Evolutionary conservation across 352 stramenopile species (phyloP).

Genomic region (Phytophthora hybrid): DNA sequence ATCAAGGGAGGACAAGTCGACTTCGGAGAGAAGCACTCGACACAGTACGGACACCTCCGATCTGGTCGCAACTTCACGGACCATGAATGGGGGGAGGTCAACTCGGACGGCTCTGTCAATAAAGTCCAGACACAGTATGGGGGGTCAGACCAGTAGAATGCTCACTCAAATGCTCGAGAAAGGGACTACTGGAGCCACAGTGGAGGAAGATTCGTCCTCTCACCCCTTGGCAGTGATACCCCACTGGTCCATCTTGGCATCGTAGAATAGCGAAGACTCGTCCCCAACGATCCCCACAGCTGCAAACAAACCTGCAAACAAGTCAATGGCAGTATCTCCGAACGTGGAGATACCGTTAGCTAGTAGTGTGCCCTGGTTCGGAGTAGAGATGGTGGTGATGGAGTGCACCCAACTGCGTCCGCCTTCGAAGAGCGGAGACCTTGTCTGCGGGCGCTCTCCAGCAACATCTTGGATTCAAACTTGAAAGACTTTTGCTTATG

Average conservation of each 20-base stretch:
- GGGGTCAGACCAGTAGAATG: slow-evolving; percentile 71
- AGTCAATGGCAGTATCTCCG: slow-evolving; percentile 27
- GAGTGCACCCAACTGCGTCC: slow-evolving; percentile 62
- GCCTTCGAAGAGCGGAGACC: slow-evolving; percentile 44
- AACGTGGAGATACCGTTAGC: slow-evolving; percentile 41
- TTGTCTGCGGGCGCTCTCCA: slow-evolving; percentile 29
- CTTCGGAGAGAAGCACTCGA: slow-evolving; percentile 51
- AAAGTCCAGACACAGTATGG: slow-evolving; percentile 78
- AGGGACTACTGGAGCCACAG: slow-evolving; percentile 37
- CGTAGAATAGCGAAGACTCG: slow-evolving; percentile 25
- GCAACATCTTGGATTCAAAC: slow-evolving; percentile 28
- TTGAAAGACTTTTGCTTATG: slow-evolving; percentile 41
- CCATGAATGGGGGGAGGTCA: slow-evolving; percentile 49
- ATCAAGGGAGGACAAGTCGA: slow-evolving; percentile 56
- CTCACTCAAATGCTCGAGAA: slow-evolving; percentile 59
- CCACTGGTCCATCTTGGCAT: slow-evolving; percentile 50
- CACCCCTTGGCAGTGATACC: slow-evolving; percentile 22
- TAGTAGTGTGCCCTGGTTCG: slow-evolving; percentile 54
- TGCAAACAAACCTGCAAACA: slow-evolving; percentile 14
- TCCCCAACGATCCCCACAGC: slow-evolving; percentile 13
- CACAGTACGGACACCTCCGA: slow-evolving; percentile 28
- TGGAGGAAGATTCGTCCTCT: slow-evolving; percentile 23
- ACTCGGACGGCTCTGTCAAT: slow-evolving; percentile 48
- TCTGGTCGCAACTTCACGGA: slow-evolving; percentile 49
- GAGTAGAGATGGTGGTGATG: slow-evolving; percentile 55